These are phyloP conservation scores for Hemileccinum impolitum DNA, from an alignment of 768 basidiomycete species.

Conservation along the genomic window DNA sequence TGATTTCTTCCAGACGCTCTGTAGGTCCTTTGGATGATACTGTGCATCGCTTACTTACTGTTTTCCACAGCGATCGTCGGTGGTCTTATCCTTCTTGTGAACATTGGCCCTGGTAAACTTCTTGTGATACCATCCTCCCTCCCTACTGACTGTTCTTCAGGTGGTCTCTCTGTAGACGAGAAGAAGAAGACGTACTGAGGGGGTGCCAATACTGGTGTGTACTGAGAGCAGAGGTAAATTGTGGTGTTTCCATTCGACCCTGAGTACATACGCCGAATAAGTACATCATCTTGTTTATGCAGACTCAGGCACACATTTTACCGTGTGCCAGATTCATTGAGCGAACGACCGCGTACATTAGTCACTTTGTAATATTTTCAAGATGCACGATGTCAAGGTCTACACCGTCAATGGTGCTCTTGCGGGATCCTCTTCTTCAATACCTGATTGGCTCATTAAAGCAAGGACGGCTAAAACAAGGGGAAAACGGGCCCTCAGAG, in stretches of 20 bases:
- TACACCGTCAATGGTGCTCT: slow-evolving; percentile 96
- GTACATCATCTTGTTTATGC: no score
- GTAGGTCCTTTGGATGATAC: slow-evolving; percentile 26
- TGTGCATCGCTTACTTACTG: slow-evolving; percentile 5
- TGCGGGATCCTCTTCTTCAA: slow-evolving; percentile 80
- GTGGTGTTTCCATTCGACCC: slow-evolving; percentile 6
- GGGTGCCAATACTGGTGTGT: neutral
- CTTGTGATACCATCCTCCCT: neutral
- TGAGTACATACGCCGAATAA: slow-evolving; percentile 15
- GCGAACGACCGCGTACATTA: neutral
- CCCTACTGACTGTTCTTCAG: slow-evolving; percentile 33
- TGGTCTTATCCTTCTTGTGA: slow-evolving; percentile 93
- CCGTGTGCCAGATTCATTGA: no score
- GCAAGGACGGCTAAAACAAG: slow-evolving; percentile 56
- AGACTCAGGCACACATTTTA: no score
- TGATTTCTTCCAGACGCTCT: slow-evolving; percentile 99
- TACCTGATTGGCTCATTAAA: slow-evolving; percentile 91
- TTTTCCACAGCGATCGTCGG: slow-evolving; percentile 77
- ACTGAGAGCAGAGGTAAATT: slow-evolving; percentile 4
- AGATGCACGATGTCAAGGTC: slow-evolving; percentile 60
- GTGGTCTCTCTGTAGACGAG: slow-evolving; percentile 96
- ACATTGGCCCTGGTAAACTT: slow-evolving; percentile 87
- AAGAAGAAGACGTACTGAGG: slow-evolving; percentile 92
- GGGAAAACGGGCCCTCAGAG: slow-evolving; percentile 60
- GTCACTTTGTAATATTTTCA: slow-evolving; percentile 15